Percentiles rank a stretch among this genome's conserved stretches.
phyloP scores from a whole-genome alignment of 2,329 filamentous ascomycete species.

The Colletotrichum sp. region DNA sequence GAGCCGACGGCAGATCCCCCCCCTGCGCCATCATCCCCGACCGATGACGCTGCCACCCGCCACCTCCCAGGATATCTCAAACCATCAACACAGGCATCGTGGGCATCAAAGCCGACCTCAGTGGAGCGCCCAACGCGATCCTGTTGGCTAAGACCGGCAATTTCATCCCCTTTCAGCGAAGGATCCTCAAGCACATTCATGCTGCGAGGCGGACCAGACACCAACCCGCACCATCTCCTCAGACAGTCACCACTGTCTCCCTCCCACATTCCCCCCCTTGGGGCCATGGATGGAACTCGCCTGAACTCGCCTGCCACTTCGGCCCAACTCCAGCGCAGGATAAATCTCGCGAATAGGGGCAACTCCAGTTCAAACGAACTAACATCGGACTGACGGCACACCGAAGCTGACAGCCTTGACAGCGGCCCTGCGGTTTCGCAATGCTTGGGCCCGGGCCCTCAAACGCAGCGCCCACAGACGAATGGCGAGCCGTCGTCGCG shows the following conservation, averaged over 20 bases:
- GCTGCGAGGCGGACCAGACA: neutral
- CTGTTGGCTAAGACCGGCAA: neutral
- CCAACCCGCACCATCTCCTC: slow-evolving; percentile 1
- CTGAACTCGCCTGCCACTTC: neutral
- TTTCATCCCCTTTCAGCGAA: neutral
- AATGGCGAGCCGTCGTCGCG: neutral
- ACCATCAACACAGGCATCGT: neutral
- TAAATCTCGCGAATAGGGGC: neutral
- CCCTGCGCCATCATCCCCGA: neutral
- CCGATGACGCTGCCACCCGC: neutral
- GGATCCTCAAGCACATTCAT: neutral
- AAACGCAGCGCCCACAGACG: neutral
- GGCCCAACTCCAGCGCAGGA: neutral
- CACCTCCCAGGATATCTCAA: neutral
- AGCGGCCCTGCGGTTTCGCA: slow-evolving; percentile 1
- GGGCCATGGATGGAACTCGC: neutral
- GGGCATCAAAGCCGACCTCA: neutral
- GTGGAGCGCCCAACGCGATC: neutral
- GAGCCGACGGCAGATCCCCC: neutral
- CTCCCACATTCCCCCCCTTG: neutral
- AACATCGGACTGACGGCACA: neutral
- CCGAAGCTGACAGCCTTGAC: neutral
- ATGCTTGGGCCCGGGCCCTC: neutral
- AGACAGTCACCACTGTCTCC: neutral
- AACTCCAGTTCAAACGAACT: neutral